Conservation (phyloP, 2,329 filamentous ascomycete species). For the Diaporthe nobilis region DNA sequence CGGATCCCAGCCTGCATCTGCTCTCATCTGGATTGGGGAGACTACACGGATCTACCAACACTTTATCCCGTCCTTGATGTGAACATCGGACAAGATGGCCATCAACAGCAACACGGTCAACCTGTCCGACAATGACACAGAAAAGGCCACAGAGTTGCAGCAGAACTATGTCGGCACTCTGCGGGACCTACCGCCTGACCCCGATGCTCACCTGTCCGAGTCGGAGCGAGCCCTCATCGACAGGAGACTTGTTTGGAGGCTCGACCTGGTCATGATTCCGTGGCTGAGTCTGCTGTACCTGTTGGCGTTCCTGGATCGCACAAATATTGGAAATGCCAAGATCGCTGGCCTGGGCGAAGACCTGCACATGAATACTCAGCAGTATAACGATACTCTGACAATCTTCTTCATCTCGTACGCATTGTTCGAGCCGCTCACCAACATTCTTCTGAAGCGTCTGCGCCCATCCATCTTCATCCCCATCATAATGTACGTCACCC, state of each 20-base stretch:
- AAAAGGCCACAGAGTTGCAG: conserved; percentile 39
- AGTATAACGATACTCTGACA: conserved; percentile 83
- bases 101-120: neutral
- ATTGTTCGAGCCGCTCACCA: conserved; percentile 83
- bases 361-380: conserved; percentile 70
- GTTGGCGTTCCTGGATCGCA: conserved; percentile 80
- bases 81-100: conserved; percentile 1
- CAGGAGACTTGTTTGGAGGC: conserved; percentile 49
- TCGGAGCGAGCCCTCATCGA: conserved; percentile 50
- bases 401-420: conserved; percentile 92
- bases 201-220: conserved; percentile 50
- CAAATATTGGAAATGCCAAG: conserved; percentile 82
- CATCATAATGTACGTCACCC: conserved; percentile 77
- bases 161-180: conserved; percentile 38
- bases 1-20: neutral
- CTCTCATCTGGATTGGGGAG: neutral
- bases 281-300: conserved; percentile 75
- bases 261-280: conserved; percentile 53
- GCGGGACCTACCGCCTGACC: conserved; percentile 49
- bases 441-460: conserved; percentile 82
- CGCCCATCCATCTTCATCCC: conserved; percentile 86
- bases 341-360: conserved; percentile 68
- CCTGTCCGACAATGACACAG: conserved; percentile 41
- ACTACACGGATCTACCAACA: neutral
- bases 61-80: neutral